phyloP scores from a whole-genome alignment of 179 eudicot genomes.

The Dionaea muscipula region DNA sequence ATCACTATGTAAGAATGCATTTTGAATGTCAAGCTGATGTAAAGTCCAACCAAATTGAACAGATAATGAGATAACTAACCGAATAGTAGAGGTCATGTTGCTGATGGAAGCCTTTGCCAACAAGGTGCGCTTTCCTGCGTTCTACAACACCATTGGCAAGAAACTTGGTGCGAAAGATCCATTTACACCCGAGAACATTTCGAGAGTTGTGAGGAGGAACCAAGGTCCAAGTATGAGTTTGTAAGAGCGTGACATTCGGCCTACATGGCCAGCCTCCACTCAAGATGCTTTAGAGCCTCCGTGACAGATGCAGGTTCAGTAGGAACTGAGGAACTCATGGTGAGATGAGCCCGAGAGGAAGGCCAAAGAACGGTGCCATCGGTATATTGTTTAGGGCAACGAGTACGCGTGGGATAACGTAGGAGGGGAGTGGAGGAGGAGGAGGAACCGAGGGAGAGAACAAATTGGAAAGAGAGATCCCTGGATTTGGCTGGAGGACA shows the following conservation, averaged over 20 bases:
- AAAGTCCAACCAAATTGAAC: background rate
- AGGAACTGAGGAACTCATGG: background rate
- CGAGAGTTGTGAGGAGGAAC: background rate
- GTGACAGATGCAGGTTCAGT: background rate
- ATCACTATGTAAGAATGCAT: background rate
- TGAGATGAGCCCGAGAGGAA: background rate
- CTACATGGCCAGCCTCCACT: background rate
- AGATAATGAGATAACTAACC: background rate
- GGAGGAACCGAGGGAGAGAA: too few species aligned
- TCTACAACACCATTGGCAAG: background rate
- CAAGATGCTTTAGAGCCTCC: background rate
- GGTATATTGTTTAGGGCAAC: background rate
- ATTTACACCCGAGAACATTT: background rate
- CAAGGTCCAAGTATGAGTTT: background rate
- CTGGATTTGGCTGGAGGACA: too few species aligned
- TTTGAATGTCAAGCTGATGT: conserved; percentile 4
- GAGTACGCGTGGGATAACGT: background rate
- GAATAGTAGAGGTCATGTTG: background rate
- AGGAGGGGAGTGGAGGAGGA: background rate
- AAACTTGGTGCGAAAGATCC: background rate
- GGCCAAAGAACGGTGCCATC: background rate
- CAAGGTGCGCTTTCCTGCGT: too few species aligned
- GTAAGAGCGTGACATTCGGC: background rate
- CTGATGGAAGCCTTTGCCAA: too few species aligned
- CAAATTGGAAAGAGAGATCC: too few species aligned